Evolutionary conservation across 2,329 filamentous ascomycete genomes (phyloP).

Genomic region (Rutstroemia sp.): DNA sequence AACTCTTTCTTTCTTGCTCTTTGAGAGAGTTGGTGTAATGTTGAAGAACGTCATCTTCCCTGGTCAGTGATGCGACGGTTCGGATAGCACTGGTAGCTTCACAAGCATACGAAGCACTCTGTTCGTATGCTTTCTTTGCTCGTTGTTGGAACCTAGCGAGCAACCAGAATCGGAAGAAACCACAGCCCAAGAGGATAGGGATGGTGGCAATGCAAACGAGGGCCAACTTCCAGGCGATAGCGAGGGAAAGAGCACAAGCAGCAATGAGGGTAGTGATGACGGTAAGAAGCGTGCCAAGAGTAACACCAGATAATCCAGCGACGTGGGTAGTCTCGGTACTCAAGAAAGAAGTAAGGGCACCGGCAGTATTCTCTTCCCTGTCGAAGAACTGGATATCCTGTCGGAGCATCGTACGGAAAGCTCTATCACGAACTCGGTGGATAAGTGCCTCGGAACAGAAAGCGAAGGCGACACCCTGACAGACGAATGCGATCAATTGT

Average conservation of each 20-base stretch:
- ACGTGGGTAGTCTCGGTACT: slow-evolving; percentile 86
- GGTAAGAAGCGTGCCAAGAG: slow-evolving; percentile 78
- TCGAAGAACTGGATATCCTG: slow-evolving; percentile 95
- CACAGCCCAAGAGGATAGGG: slow-evolving; percentile 68
- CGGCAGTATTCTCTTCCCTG: slow-evolving; percentile 78
- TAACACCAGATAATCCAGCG: slow-evolving; percentile 79
- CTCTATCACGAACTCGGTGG: slow-evolving; percentile 71
- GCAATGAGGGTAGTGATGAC: slow-evolving; percentile 73
- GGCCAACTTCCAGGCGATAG: slow-evolving; percentile 80
- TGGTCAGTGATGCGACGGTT: slow-evolving; percentile 83
- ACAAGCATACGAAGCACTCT: slow-evolving; percentile 79
- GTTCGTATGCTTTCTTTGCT: slow-evolving; percentile 71
- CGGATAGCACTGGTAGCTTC: slow-evolving; percentile 92
- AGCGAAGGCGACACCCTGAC: slow-evolving; percentile 70
- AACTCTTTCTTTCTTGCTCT: slow-evolving; percentile 56
- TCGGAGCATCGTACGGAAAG: slow-evolving; percentile 81
- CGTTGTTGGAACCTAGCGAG: slow-evolving; percentile 71
- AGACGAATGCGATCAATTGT: slow-evolving; percentile 60
- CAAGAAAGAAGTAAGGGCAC: slow-evolving; percentile 80
- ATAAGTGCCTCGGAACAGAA: slow-evolving; percentile 81
- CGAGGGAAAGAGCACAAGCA: slow-evolving; percentile 62
- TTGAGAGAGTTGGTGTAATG: slow-evolving; percentile 64
- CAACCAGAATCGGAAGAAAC: slow-evolving; percentile 85
- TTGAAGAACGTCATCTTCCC: slow-evolving; percentile 71
- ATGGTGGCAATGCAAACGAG: slow-evolving; percentile 75